Conservation (phyloP, 2,329 filamentous ascomycete genomes). For the Cryphonectria nitschkei region DNA sequence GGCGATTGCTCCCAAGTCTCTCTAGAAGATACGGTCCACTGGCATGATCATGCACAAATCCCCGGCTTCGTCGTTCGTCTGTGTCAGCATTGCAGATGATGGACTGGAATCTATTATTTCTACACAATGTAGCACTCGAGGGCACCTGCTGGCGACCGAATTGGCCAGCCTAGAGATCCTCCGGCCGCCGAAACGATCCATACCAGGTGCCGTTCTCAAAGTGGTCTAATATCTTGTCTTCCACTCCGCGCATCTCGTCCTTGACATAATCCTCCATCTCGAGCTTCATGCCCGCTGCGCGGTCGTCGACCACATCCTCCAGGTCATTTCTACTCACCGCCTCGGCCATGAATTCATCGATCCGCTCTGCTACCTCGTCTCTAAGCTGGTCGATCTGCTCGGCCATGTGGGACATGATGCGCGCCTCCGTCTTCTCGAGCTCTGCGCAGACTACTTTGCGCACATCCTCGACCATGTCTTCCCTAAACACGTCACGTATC, state of each 20-base stretch:
- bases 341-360: conserved; percentile 1
- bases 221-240: conserved; percentile 15
- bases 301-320: conserved; percentile 16
- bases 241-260: conserved; percentile 7
- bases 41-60: neutral
- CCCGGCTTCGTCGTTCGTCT: neutral
- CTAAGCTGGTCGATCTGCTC: conserved; percentile 3
- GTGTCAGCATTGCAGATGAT: no score
- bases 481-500: neutral
- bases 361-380: conserved; percentile 11
- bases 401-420: conserved; percentile 3
- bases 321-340: conserved; percentile 8
- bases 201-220: conserved; percentile 16
- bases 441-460: conserved; percentile 4
- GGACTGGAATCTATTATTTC: neutral
- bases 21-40: neutral
- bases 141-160: neutral
- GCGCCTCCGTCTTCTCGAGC: conserved; percentile 9
- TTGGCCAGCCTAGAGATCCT: neutral
- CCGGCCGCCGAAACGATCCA: conserved; percentile 6
- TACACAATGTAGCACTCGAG: neutral
- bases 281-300: conserved; percentile 12
- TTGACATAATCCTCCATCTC: conserved; percentile 20
- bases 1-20: neutral
- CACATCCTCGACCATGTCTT: conserved; percentile 7